Percentiles rank a stretch among this genome's conserved stretches.
These are phyloP conservation scores for Russula foetens DNA, from an alignment of 768 basidiomycete genomes.

Conservation along the genomic window DNA sequence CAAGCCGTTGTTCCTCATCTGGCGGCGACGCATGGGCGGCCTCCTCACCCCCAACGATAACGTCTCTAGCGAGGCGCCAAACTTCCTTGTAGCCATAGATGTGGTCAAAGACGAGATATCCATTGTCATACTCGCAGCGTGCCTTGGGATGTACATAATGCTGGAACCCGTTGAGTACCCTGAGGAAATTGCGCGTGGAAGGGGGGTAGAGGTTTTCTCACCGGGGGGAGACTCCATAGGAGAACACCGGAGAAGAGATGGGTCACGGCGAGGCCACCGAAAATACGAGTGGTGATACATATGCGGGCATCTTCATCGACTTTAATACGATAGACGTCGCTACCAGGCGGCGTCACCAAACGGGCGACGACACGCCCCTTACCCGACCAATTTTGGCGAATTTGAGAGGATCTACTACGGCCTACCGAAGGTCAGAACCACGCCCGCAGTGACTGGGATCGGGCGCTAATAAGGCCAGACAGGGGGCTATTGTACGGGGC, in stretches of 20 bases:
- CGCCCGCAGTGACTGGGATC: not conserved
- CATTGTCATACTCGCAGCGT: constrained; percentile 66
- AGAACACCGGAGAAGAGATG: constrained; percentile 40
- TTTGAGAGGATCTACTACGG: constrained; percentile 33
- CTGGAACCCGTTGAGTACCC: constrained; percentile 25
- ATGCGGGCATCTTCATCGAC: constrained; percentile 56
- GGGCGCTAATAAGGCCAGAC: not conserved
- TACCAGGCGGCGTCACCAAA: constrained; percentile 29
- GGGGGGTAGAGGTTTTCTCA: constrained; percentile 27
- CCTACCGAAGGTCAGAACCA: constrained; percentile 30
- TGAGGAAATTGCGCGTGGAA: not conserved
- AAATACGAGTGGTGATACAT: constrained; percentile 46
- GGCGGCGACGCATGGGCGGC: not conserved
- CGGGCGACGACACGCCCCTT: constrained; percentile 35
- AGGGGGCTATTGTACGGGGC: too few relatives aligned
- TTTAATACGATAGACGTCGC: constrained; percentile 63
- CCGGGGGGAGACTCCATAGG: constrained; percentile 58
- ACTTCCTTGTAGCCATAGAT: constrained; percentile 52
- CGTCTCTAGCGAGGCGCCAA: constrained; percentile 45
- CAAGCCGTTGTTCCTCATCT: constrained; percentile 25
- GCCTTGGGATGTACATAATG: constrained; percentile 46
- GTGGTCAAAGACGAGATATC: constrained; percentile 66
- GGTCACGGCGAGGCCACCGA: constrained; percentile 51
- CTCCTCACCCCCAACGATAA: not conserved
- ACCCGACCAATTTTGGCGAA: constrained; percentile 50